Evolutionary conservation across 371 early-diverging fungal species (phyloP).

Genomic region (Mortierella sp.): DNA sequence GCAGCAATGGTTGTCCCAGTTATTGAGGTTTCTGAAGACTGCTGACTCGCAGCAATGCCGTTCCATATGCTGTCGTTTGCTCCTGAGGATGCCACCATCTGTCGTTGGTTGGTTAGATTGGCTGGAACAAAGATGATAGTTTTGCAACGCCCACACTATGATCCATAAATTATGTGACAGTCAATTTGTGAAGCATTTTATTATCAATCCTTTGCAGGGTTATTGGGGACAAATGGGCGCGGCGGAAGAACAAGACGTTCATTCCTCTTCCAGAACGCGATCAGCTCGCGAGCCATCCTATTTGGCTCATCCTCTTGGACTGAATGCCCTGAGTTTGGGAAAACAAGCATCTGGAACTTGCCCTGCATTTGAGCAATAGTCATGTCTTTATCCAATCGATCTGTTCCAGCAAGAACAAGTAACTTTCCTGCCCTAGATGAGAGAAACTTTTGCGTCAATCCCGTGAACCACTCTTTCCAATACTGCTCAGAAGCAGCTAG

Average conservation of each 20-base stretch:
- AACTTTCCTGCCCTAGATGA: slow-evolving; percentile 77
- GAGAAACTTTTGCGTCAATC: slow-evolving; percentile 86
- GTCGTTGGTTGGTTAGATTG: background rate
- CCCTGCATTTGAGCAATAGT: slow-evolving; percentile 97
- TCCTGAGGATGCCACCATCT: slow-evolving; percentile 44
- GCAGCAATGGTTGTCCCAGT: background rate
- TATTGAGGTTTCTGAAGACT: background rate
- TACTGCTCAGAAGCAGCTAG: slow-evolving; percentile 75
- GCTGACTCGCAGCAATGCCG: slow-evolving; percentile 12
- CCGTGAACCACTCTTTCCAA: slow-evolving; percentile 93
- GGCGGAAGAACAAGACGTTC: slow-evolving; percentile 75
- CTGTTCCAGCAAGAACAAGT: slow-evolving; percentile 92
- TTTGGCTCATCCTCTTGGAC: slow-evolving; percentile 93
- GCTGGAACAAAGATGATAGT: background rate
- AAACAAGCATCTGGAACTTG: slow-evolving; percentile 89
- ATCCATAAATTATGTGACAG: no score
- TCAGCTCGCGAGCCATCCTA: slow-evolving; percentile 73
- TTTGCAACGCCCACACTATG: background rate
- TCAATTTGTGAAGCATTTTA: no score
- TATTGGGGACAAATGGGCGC: slow-evolving; percentile 15
- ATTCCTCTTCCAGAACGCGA: slow-evolving; percentile 89
- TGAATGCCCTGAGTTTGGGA: slow-evolving; percentile 89
- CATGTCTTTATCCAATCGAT: slow-evolving; percentile 91
- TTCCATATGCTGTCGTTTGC: slow-evolving; percentile 18
- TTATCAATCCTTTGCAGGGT: background rate